Percentiles rank a stretch among this genome's conserved stretches.
These are phyloP conservation scores for Thermomyces lanuginosus DNA, from an alignment of 2,329 filamentous ascomycete genomes.

Conservation along the genomic window DNA sequence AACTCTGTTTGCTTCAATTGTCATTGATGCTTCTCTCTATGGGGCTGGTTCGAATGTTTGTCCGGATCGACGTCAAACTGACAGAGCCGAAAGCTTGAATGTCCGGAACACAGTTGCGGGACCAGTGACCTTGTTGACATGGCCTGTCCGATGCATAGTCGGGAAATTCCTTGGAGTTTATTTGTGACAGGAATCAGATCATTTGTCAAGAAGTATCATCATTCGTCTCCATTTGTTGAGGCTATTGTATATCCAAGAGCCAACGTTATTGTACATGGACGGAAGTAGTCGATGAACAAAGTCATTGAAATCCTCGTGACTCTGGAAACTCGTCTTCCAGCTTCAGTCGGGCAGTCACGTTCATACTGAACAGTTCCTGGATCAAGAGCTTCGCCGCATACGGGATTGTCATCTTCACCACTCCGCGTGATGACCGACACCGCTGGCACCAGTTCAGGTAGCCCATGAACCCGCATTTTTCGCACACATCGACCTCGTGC, in stretches of 20 bases:
- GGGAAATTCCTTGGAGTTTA: too few relatives aligned
- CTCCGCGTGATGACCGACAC: constrained; percentile 67
- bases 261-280: too few relatives aligned
- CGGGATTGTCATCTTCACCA: constrained; percentile 88
- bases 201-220: too few relatives aligned
- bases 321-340: constrained; percentile 82
- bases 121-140: too few relatives aligned
- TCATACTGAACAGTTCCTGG: constrained; percentile 96
- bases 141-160: too few relatives aligned
- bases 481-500: constrained; percentile 83
- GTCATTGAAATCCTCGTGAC: constrained; percentile 21
- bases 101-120: constrained; percentile 5
- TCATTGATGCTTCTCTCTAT: constrained; percentile 1
- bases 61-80: constrained; percentile 7
- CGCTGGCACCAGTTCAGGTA: constrained; percentile 91
- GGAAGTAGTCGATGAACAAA: too few relatives aligned
- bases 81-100: constrained; percentile 1
- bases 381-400: constrained; percentile 94
- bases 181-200: too few relatives aligned
- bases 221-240: too few relatives aligned
- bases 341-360: constrained; percentile 83
- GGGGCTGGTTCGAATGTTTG: constrained; percentile 2
- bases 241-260: too few relatives aligned
- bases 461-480: constrained; percentile 85
- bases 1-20: constrained; percentile 1